A percentile compares a stretch with the other conserved stretches of the same genome.
Evolutionary conservation across 495 filamentous ascomycete genomes (phyloP).

Genomic region (Bacidia rubella): DNA sequence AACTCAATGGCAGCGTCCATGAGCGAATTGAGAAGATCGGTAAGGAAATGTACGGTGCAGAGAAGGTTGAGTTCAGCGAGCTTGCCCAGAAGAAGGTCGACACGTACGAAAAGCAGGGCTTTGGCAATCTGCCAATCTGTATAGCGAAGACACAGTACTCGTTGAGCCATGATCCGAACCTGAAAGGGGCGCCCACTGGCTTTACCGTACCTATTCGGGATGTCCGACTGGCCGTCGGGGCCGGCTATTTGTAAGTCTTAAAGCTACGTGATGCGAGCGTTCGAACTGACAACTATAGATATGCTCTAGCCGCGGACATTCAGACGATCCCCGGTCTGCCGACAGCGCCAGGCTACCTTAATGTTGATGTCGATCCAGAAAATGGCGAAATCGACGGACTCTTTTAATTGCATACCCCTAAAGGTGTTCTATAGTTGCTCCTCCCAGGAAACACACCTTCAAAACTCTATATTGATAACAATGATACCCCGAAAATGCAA

Average conservation of each 20-base stretch:
- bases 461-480: too few species aligned
- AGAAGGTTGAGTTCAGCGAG: constrained; percentile 83
- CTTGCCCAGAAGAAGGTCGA: constrained; percentile 92
- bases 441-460: too few species aligned
- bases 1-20: constrained; percentile 64
- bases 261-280: not conserved
- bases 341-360: constrained; percentile 89
- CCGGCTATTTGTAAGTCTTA: constrained; percentile 74
- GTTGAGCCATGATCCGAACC: constrained; percentile 78
- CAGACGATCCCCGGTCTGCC: constrained; percentile 95
- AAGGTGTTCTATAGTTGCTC: too few species aligned
- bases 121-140: constrained; percentile 85
- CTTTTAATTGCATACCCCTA: constrained; percentile 56
- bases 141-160: constrained; percentile 98
- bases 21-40: constrained; percentile 87
- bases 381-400: constrained; percentile 93
- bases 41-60: constrained; percentile 85
- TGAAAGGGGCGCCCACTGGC: constrained; percentile 93
- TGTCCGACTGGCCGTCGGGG: constrained; percentile 85
- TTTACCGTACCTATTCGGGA: constrained; percentile 94
- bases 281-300: constrained; percentile 36
- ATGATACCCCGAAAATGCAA: constrained; percentile 1
- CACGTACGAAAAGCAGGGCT: constrained; percentile 83
- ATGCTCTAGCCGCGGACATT: constrained; percentile 91
- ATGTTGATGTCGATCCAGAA: constrained; percentile 85